These are phyloP conservation scores for Euphorbia tirucalli DNA, from an alignment of 345 rosid species.

Conservation along the genomic window DNA sequence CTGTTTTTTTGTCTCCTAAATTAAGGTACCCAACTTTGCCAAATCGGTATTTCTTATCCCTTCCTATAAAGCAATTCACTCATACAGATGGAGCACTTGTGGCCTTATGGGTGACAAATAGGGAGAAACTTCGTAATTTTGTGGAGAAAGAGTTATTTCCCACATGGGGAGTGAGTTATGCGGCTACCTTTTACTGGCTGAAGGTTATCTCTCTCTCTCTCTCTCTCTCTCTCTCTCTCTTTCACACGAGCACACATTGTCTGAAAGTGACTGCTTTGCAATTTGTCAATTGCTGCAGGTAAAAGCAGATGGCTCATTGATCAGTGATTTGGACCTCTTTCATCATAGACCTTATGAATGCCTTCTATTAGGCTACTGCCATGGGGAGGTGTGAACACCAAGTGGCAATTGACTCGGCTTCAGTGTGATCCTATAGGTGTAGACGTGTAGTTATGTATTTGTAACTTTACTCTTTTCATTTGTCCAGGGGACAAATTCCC, in stretches of 20 bases:
- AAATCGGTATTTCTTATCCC: constrained; percentile 71
- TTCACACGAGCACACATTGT: not conserved
- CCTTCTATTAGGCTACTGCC: constrained; percentile 66
- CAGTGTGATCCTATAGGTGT: not conserved
- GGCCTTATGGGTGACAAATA: constrained; percentile 89
- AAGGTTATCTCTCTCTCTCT: constrained; percentile 59
- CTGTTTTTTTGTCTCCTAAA: constrained; percentile 11
- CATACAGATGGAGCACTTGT: constrained; percentile 76
- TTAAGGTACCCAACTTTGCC: constrained; percentile 84
- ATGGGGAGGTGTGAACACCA: constrained; percentile 39
- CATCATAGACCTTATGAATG: constrained; percentile 95
- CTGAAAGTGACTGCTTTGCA: constrained; percentile 17
- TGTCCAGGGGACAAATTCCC: constrained; percentile 35
- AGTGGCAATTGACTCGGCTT: not conserved
- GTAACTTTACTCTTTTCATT: constrained; percentile 17
- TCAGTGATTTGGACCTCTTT: constrained; percentile 69
- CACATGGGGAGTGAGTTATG: constrained; percentile 63
- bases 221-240: constrained; percentile 9
- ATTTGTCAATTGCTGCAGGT: constrained; percentile 47
- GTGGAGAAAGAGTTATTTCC: constrained; percentile 77
- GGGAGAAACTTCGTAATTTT: constrained; percentile 70
- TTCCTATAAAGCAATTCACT: constrained; percentile 71
- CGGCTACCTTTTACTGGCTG: constrained; percentile 67
- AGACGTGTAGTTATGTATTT: not conserved
- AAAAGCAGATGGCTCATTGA: constrained; percentile 71